Conservation (phyloP, 768 basidiomycete genomes). For the Cystobasidium onofrii region DNA sequence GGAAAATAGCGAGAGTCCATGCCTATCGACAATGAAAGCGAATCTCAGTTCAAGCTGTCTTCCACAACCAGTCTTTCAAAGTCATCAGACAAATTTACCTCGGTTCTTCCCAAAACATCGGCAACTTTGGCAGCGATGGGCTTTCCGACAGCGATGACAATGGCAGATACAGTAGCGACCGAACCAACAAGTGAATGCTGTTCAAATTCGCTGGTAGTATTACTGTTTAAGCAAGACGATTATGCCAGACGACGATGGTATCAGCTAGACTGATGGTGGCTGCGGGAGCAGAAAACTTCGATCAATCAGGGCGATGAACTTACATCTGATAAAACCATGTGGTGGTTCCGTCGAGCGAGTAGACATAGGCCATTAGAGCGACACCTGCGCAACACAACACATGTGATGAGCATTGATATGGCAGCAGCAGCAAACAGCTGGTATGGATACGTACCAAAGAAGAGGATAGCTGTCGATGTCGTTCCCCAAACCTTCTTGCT, state of each 20-base stretch:
- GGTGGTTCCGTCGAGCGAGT: constrained; percentile 31
- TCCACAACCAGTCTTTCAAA: too few species aligned
- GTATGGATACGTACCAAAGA: background rate
- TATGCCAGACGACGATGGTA: background rate
- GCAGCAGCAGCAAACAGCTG: background rate
- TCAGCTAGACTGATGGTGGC: background rate
- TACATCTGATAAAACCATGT: constrained; percentile 17
- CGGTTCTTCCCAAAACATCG: constrained; percentile 61
- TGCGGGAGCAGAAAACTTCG: too few species aligned
- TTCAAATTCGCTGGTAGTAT: constrained; percentile 54
- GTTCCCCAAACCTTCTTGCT: constrained; percentile 19
- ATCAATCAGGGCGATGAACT: background rate
- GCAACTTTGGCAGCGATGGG: constrained; percentile 67
- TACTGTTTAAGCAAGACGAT: constrained; percentile 36
- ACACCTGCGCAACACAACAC: constrained; percentile 7
- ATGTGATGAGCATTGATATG: background rate
- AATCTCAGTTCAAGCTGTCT: background rate
- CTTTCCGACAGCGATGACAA: constrained; percentile 50
- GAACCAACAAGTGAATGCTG: constrained; percentile 55
- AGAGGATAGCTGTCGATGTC: constrained; percentile 16
- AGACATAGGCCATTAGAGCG: constrained; percentile 29
- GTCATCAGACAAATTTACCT: constrained; percentile 28
- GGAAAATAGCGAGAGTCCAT: constrained; percentile 54
- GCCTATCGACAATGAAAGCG: constrained; percentile 45
- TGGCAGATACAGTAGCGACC: constrained; percentile 46